Base-by-base conservation (phyloP, 1,284 basidiomycete genomes). In the Trichosporon sp. region DNA sequence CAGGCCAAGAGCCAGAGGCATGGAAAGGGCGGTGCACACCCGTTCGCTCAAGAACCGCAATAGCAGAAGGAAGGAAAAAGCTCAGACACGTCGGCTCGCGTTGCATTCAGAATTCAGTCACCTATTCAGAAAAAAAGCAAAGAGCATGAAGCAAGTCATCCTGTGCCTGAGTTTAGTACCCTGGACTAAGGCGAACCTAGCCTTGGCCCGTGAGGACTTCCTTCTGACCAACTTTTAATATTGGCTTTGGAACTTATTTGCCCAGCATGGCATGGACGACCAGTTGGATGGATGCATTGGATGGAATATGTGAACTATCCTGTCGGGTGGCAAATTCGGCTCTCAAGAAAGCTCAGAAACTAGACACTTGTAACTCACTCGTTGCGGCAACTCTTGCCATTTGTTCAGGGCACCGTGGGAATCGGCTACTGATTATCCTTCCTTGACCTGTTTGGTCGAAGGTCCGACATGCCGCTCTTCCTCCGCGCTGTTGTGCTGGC, bases 381-480 rank as follows among this genome's bases (percentile, higher is more conserved):
- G n/a, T n/a, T n/a, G n/a, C n/a, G n/a, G n/a, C n/a, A n/a, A n/a
- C n/a, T n/a, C n/a, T n/a, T n/a, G n/a, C n/a, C n/a, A n/a, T n/a
- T n/a, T n/a, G 37, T 16, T 31, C 49, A 54, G 49, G 49, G 49
- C 49, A 54, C 49, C 49, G 49, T 31, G 49, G 49, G 49, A 54
- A 54, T 54, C 49, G 49, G 49, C 49, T 54, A 54, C 49, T 29
- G 49, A 54, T 54, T 54, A 54, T 54, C 49, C 49, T 54, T 11
- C 23, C 11, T 37, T 13, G 34, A 4, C 16, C 36, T n/a, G n/a
- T 37, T n/a, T n/a, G 36, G n/a, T n/a, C n/a, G n/a, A n/a, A n/a
- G n/a, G n/a, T n/a, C n/a, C n/a, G n/a, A n/a, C n/a, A n/a, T 44
- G 19, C 37, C 37, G 19, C 49, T 54, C 49, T 19, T 27, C 49